Percentiles rank a stretch among this genome's conserved stretches.
Conservation (phyloP, 495 filamentous ascomycete genomes). For the Niebla homalea region DNA sequence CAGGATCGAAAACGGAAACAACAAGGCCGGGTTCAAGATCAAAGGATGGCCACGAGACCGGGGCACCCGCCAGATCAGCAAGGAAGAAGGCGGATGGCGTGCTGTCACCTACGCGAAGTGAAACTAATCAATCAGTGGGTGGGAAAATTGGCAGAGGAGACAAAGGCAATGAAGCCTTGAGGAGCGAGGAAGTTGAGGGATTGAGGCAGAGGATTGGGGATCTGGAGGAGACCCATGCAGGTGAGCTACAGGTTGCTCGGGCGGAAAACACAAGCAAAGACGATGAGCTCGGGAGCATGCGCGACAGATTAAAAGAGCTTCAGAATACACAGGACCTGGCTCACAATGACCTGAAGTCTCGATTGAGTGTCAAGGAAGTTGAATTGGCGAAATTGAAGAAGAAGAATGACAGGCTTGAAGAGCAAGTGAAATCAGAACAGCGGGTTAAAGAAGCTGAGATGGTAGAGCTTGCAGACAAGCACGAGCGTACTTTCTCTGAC, state of each 20-base stretch:
- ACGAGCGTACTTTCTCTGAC: neutral
- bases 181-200: neutral
- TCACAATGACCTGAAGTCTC: neutral
- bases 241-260: neutral
- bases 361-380: neutral
- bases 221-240: neutral
- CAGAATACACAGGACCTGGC: neutral
- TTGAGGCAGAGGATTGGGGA: constrained; percentile 1
- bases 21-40: neutral
- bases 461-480: neutral
- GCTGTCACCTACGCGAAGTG: neutral
- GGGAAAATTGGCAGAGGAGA: neutral
- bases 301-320: neutral
- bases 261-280: neutral
- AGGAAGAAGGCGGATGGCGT: neutral
- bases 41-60: neutral
- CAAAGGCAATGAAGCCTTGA: neutral
- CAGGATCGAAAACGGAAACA: neutral
- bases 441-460: constrained; percentile 1
- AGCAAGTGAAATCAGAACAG: neutral
- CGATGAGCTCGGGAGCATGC: neutral
- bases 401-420: neutral
- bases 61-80: too few relatives aligned
- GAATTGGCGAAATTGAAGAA: constrained; percentile 2
- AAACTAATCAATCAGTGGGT: neutral